Conservation (phyloP, 2,329 filamentous ascomycete species). For the Alternaria consortialis region DNA sequence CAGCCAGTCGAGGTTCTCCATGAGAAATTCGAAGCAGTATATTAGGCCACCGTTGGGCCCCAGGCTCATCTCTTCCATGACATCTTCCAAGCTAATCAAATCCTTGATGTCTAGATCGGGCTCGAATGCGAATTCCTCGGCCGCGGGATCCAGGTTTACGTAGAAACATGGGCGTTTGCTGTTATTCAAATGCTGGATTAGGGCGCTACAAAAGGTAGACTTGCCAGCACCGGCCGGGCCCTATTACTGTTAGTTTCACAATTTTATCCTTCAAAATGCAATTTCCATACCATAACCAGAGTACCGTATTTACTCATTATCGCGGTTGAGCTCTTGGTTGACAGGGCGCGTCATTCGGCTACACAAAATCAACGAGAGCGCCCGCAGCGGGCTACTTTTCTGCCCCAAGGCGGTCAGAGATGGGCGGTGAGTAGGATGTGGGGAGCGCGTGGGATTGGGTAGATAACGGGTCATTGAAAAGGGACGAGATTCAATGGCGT, state of each 20-base stretch:
- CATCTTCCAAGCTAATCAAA: constrained; percentile 90
- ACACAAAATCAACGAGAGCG: neutral
- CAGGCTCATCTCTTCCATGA: constrained; percentile 92
- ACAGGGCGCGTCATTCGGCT: constrained; percentile 14
- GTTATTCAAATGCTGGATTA: constrained; percentile 91
- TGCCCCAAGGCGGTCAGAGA: constrained; percentile 6
- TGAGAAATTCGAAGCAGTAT: constrained; percentile 95
- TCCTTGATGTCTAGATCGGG: constrained; percentile 97
- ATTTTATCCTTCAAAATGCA: neutral
- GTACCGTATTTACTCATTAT: constrained; percentile 93
- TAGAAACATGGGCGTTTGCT: constrained; percentile 96
- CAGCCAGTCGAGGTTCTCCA: constrained; percentile 93
- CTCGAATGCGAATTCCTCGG: constrained; percentile 88
- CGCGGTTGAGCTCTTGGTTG: constrained; percentile 16
- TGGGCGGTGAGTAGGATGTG: constrained; percentile 13
- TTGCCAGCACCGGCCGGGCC: constrained; percentile 96
- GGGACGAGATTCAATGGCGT: constrained; percentile 25
- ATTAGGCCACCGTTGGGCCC: constrained; percentile 93
- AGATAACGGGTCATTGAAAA: constrained; percentile 8
- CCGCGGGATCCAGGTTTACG: constrained; percentile 96
- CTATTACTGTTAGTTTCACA: constrained; percentile 26
- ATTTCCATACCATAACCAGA: constrained; percentile 76
- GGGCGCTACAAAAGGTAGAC: constrained; percentile 92
- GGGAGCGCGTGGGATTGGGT: constrained; percentile 15
- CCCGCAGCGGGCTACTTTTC: constrained; percentile 24